phyloP scores from a whole-genome alignment of 805 yeast genomes.

The Zygosaccharomyces rouxii region DNA sequence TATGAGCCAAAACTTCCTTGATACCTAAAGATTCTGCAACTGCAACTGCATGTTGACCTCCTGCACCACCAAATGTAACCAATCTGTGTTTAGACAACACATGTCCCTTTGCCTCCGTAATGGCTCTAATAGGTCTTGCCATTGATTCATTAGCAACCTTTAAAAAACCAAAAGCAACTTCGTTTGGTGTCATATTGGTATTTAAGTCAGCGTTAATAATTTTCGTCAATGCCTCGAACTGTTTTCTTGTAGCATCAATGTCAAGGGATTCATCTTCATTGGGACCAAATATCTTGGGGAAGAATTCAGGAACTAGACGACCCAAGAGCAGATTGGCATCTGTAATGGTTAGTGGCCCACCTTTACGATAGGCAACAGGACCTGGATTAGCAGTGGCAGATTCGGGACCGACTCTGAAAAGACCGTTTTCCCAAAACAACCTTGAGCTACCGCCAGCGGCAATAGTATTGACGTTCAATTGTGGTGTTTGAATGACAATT shows the following conservation, averaged over 20 bases:
- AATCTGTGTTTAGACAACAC: constrained; percentile 58
- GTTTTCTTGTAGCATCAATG: constrained; percentile 42
- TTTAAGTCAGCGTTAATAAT: constrained; percentile 47
- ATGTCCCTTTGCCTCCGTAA: constrained; percentile 82
- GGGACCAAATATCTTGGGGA: constrained; percentile 82
- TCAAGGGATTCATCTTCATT: constrained; percentile 69
- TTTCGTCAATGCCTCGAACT: constrained; percentile 51
- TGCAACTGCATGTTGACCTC: constrained; percentile 82
- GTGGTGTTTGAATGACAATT: constrained; percentile 78
- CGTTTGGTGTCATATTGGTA: constrained; percentile 48
- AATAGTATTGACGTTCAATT: constrained; percentile 72
- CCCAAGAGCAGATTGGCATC: constrained; percentile 78
- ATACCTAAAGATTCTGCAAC: constrained; percentile 71
- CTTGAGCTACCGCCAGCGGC: constrained; percentile 85
- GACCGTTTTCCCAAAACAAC: constrained; percentile 60
- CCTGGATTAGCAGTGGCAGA: constrained; percentile 88
- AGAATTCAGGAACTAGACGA: constrained; percentile 63
- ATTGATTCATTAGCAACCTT: constrained; percentile 81
- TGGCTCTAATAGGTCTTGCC: constrained; percentile 82
- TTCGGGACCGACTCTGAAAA: constrained; percentile 83
- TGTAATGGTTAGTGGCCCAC: constrained; percentile 79
- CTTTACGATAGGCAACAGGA: constrained; percentile 80
- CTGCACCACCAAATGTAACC: constrained; percentile 89
- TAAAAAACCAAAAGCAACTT: constrained; percentile 75
- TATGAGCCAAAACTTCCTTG: constrained; percentile 62